A percentile compares a stretch with the other conserved stretches of the same genome.
phyloP scores from a whole-genome alignment of 2,329 filamentous ascomycete species.

The Metarhizium robertsii region DNA sequence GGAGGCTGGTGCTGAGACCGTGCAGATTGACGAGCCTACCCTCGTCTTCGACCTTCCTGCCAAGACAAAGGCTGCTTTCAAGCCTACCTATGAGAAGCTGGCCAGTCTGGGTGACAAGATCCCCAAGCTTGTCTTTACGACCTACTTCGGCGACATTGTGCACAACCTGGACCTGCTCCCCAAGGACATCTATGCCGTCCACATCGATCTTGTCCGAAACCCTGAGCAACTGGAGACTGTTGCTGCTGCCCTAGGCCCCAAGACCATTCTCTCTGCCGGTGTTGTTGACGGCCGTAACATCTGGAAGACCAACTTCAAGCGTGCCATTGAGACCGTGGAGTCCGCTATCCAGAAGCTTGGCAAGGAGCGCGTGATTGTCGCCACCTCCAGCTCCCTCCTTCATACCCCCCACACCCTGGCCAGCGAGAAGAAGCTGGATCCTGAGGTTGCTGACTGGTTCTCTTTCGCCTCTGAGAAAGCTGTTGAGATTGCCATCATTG shows the following conservation, averaged over 20 bases:
- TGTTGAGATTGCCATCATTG: conserved; percentile 79
- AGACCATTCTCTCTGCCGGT: conserved; percentile 88
- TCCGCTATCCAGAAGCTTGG: conserved; percentile 86
- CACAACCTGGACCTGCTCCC: conserved; percentile 94
- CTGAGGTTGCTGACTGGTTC: conserved; percentile 96
- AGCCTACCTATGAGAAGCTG: conserved; percentile 92
- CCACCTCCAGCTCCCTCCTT: conserved; percentile 94
- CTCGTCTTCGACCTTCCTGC: conserved; percentile 88
- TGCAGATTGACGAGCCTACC: conserved; percentile 97
- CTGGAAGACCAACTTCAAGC: conserved; percentile 99
- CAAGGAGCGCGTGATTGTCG: conserved; percentile 94
- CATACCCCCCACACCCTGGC: conserved; percentile 97
- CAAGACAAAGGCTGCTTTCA: conserved; percentile 94
- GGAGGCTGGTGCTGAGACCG: conserved; percentile 87
- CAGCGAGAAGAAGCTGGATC: conserved; percentile 96
- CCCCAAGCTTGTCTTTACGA: conserved; percentile 83
- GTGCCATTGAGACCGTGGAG: conserved; percentile 85
- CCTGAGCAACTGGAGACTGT: conserved; percentile 93
- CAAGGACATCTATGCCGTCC: conserved; percentile 72
- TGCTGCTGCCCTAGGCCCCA: conserved; percentile 70
- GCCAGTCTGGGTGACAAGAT: conserved; percentile 66
- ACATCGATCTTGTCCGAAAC: conserved; percentile 95
- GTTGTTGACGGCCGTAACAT: conserved; percentile 99
- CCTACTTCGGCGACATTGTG: conserved; percentile 98
- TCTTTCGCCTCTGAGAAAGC: conserved; percentile 96